Conservation (phyloP, 2,329 filamentous ascomycete genomes). For the Zymoseptoria passerinii region DNA sequence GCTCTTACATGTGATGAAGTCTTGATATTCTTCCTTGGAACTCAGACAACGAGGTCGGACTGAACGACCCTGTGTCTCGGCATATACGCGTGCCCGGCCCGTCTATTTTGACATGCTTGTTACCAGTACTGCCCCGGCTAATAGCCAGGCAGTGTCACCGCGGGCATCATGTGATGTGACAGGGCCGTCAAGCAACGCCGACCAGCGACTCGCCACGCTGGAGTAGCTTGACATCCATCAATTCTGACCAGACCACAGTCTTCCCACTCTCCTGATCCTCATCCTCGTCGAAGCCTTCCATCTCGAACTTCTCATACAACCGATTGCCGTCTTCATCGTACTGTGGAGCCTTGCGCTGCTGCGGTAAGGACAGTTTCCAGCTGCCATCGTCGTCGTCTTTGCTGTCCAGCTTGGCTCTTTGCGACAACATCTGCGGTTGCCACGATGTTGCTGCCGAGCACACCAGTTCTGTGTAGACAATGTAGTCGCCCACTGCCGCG, state of each 20-base stretch:
- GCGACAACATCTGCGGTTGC: slow-evolving; percentile 57
- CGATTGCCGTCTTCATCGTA: slow-evolving; percentile 64
- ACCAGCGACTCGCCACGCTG: not conserved
- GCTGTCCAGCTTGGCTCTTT: slow-evolving; percentile 56
- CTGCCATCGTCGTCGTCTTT: slow-evolving; percentile 41
- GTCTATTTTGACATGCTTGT: not conserved
- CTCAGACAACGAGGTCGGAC: too few species aligned
- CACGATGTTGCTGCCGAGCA: slow-evolving; percentile 56
- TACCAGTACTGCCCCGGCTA: not conserved
- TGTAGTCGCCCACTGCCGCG: slow-evolving; percentile 51
- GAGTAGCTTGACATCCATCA: slow-evolving; percentile 58
- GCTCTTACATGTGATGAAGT: not conserved
- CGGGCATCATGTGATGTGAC: not conserved
- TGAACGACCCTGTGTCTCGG: too few species aligned
- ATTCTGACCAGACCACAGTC: slow-evolving; percentile 52
- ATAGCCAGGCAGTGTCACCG: not conserved
- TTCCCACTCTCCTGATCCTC: slow-evolving; percentile 34
- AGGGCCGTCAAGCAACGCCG: not conserved
- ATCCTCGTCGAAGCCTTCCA: slow-evolving; percentile 51
- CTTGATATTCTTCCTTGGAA: not conserved
- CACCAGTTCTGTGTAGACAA: slow-evolving; percentile 60
- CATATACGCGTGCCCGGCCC: not conserved
- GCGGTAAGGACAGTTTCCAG: slow-evolving; percentile 51
- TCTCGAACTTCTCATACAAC: slow-evolving; percentile 71
- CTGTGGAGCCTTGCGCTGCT: slow-evolving; percentile 53